Evolutionary conservation across 805 yeast species (phyloP), one percentile per base, ranked within the genome.

Genomic region (Lipomyces starkeyi): DNA sequence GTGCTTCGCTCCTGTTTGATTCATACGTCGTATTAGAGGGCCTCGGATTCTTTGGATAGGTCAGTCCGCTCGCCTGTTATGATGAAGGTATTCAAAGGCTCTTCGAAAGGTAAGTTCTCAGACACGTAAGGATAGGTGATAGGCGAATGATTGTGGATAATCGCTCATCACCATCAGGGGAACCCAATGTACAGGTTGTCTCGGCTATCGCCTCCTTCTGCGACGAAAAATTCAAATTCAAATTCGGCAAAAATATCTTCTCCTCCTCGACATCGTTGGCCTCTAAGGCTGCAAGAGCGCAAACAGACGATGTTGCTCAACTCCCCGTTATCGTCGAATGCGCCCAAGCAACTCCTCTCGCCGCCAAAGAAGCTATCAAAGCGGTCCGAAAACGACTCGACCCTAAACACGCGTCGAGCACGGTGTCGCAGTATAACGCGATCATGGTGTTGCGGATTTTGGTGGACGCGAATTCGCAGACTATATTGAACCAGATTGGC

Each of bases 251-350:
- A n/a, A 62, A 43, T n/a, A 52, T 58, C 9, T 56, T 55, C 53
- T 25, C 47, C 20, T 34, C 53, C 22, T 59, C 62, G 9, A 7
- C 59, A 32, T 35, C 56, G n/a, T 13, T 54, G 25, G 11, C 61
- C 9, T 17, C 68, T 8, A 20, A 61, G 6, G n/a, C 43, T 14
- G 60, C 57, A 17, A 9, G 6, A 14, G 25, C 49, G 11, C n/a
- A 4, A 8, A 25, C 64, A 13, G 68, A 65, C 25, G 71, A 69
- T 35, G 55, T 69, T 20, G 34, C 59, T 25, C 63, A 52, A 35
- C 65, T 69, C n/a, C 72, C 72, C 14, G 52, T 56, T 7, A 69
- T 69, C 54, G 68, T 69, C 68, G 72, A 69, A 17, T 60, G 62
- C 54, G 71, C 71, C 35, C 61, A 62, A 20, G 59, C 72, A 13